These are phyloP conservation scores for Amborella trichopoda DNA, from an alignment of 164 flowering plant genomes.

Conservation along the genomic window DNA sequence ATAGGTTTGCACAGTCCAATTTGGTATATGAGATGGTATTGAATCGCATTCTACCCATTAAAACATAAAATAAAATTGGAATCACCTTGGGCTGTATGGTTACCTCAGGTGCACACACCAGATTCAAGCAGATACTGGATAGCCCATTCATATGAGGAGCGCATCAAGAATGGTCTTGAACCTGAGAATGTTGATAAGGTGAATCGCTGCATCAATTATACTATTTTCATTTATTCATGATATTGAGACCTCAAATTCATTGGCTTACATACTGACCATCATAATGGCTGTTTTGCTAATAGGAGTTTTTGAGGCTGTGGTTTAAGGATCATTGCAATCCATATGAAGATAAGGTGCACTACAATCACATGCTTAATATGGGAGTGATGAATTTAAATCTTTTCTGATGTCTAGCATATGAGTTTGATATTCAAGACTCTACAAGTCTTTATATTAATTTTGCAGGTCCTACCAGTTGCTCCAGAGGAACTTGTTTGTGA, in stretches of 20 bases:
- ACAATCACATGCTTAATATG: not conserved
- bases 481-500: slow-evolving; percentile 81
- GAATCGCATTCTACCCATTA: too few species aligned
- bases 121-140: slow-evolving; percentile 99
- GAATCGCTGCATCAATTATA: not conserved
- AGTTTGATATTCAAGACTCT: too few species aligned
- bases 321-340: slow-evolving; percentile 87
- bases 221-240: not conserved
- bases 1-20: too few species aligned
- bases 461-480: slow-evolving; percentile 83
- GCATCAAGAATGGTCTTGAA: slow-evolving; percentile 61
- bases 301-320: slow-evolving; percentile 96
- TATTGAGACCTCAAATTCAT: not conserved
- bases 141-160: slow-evolving; percentile 66
- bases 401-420: too few species aligned
- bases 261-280: slow-evolving; percentile 3
- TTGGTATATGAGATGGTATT: too few species aligned
- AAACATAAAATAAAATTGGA: too few species aligned
- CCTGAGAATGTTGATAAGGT: slow-evolving; percentile 99
- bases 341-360: slow-evolving; percentile 65
- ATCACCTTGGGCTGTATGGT: too few species aligned
- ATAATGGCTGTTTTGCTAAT: slow-evolving; percentile 1
- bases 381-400: too few species aligned
- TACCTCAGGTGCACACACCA: slow-evolving; percentile 89
- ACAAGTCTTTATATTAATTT: too few species aligned